Evolutionary conservation across 371 early-diverging fungal genomes (phyloP), one percentile per base, ranked within the genome.

Genomic region (Cokeromyces recurvatus): DNA sequence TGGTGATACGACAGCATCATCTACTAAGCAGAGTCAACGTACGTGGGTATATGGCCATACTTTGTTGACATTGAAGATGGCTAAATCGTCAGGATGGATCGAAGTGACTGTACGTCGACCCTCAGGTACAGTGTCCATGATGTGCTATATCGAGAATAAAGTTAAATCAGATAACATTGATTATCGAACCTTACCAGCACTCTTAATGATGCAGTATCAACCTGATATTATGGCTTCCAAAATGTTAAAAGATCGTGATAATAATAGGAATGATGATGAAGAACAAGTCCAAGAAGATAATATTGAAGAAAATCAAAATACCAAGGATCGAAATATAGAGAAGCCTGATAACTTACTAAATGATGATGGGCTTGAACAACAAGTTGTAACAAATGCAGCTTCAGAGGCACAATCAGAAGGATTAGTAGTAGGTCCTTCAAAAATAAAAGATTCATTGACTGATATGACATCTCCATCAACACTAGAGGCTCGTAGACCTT

Each of bases 41-140:
- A 81, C 87, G 6, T 96, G 94, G 94, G 62, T 87, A 7, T 86
- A 86, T 53, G 91, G 93, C n/a, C 87, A 89, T 51, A 84, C 87
- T 14, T 58, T 95, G 14, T 55, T 93, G 23, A 87, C 94, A 0
- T 68, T 94, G 14, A 67, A 72, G 23, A 79, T 89, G 0, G 76
- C 82, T 23, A 78, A 76, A 21, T 69, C 75, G 2, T 62, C 79
- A 9, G 86, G 85, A 0, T 85, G 90, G 90, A 82, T 82, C 0
- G 88, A 94, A 59, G 77, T 93, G 32, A 82, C 78, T 1, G 74
- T 92, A 14, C 90, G 95, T 16, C 75, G 94, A 38, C 87, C 94
- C 0, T 86, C 90, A 11, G 93, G 92, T 7, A 84, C 85, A 0
- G 73, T 86, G 0, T 81, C 88, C 1, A 78, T 89, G 46, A 65